These are phyloP conservation scores for Blastobotrys robertii DNA, from an alignment of 805 yeast genomes.

Conservation along the genomic window DNA sequence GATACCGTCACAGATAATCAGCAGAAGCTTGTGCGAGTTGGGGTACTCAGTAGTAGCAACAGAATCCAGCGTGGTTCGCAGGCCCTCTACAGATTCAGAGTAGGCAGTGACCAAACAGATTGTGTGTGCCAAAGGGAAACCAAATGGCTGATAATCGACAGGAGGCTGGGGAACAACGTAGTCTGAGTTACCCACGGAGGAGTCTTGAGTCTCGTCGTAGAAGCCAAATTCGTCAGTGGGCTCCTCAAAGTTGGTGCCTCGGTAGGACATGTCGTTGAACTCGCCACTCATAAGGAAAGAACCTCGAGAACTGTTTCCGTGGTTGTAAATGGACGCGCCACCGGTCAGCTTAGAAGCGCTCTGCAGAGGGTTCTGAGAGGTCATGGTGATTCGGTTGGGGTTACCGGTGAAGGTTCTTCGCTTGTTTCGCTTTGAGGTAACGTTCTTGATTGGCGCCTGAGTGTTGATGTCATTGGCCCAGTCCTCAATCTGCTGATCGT, in stretches of 20 bases:
- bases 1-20: constrained; percentile 87
- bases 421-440: constrained; percentile 24
- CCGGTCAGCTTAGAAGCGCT: constrained; percentile 25
- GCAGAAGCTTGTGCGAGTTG: constrained; percentile 80
- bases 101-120: constrained; percentile 84
- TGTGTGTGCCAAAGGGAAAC: constrained; percentile 65
- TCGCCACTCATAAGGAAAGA: constrained; percentile 12
- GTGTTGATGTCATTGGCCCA: constrained; percentile 66
- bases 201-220: constrained; percentile 4
- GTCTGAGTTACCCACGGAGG: constrained; percentile 27
- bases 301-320: constrained; percentile 17
- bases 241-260: constrained; percentile 14
- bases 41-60: constrained; percentile 93
- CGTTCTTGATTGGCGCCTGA: constrained; percentile 26
- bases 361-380: constrained; percentile 23
- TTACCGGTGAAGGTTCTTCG: constrained; percentile 9
- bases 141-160: constrained; percentile 75
- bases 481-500: constrained; percentile 62
- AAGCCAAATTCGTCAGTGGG: constrained; percentile 4
- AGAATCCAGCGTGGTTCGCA: constrained; percentile 85
- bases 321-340: constrained; percentile 24
- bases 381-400: constrained; percentile 24
- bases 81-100: constrained; percentile 81
- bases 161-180: constrained; percentile 90
- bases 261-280: constrained; percentile 19